Percentiles rank a stretch among this genome's conserved stretches.
Conservation (phyloP, 148 eudicot genomes). For the Fagopyrum esculentum region DNA sequence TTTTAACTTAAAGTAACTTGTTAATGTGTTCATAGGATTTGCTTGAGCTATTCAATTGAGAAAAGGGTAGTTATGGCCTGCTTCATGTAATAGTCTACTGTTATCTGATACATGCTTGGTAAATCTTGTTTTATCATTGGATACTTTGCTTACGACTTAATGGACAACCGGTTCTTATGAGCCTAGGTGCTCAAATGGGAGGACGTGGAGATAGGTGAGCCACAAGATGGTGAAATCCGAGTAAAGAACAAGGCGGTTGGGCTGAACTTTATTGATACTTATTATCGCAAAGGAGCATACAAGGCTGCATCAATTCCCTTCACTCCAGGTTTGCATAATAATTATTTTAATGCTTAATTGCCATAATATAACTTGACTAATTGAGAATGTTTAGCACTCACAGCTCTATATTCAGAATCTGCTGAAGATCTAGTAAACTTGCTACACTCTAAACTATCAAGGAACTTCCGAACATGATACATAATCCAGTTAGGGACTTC, state of each 20-base stretch:
- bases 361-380: background rate
- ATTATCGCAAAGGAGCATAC: slow-evolving; percentile 74
- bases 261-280: slow-evolving; percentile 71
- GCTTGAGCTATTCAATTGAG: background rate
- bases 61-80: background rate
- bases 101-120: background rate
- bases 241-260: slow-evolving; percentile 89
- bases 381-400: background rate
- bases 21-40: background rate
- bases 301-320: slow-evolving; percentile 60
- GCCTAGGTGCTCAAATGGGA: slow-evolving; percentile 83
- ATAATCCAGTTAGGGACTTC: background rate
- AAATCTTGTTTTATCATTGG: background rate
- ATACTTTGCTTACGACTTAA: background rate
- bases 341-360: background rate
- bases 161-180: slow-evolving; percentile 2
- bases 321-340: slow-evolving; percentile 54
- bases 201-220: slow-evolving; percentile 81
- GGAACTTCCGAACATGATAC: background rate
- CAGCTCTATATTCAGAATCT: background rate
- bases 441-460: no score
- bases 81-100: background rate
- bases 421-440: background rate
- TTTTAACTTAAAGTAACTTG: background rate
- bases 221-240: slow-evolving; percentile 71